Evolutionary conservation across 805 yeast species (phyloP), one percentile per base, ranked within the genome.

Genomic region (Candida dendrica): DNA sequence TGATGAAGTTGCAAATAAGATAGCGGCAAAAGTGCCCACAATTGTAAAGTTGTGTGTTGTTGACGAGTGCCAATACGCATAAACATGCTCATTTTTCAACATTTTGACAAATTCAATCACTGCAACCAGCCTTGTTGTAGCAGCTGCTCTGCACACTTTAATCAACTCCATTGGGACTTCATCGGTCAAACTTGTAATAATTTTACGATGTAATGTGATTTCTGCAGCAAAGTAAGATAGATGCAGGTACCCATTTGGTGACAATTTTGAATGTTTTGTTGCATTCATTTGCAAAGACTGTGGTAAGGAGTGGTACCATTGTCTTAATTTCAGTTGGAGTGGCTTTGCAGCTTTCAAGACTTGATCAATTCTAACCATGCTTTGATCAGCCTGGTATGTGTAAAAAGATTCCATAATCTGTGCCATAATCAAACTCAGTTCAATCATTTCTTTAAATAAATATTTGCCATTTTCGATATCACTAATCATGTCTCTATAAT

Each of bases 171-270:
- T 63, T 6, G 83, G 77, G 0, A 77, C 59, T 22, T 65, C 65
- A 6, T 58, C 45, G 22, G 49, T 56, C 37, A 84, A 62, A 9
- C 76, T 65, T 5, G 83, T 71, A 19, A 84, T 75, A 41, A 85
- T 85, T 52, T 80, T 79, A 39, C 97, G 66, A 60, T 90, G 97
- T 19, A 90, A 66, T 0, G 93, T 84, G 32, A 90, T 77, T 56
- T 90, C 98, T 0, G 95, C 84, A 0, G 95, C 91, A 63, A 89
- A 85, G 59, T 90, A 90, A 1, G 95, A 84, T 37, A 90, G 63
- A 43, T 89, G 95, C 39, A 90, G 65, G 47, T 84, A 79, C 0
- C 95, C 91, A 56, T 83, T 81, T 14, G 90, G 74, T 52, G 81
- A 83, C 42, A 81, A 72, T 50, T 75, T 77, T 36, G 85, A 66